These are phyloP conservation scores for Kodamaea fukazawae DNA, from an alignment of 805 yeast genomes.

Conservation along the genomic window DNA sequence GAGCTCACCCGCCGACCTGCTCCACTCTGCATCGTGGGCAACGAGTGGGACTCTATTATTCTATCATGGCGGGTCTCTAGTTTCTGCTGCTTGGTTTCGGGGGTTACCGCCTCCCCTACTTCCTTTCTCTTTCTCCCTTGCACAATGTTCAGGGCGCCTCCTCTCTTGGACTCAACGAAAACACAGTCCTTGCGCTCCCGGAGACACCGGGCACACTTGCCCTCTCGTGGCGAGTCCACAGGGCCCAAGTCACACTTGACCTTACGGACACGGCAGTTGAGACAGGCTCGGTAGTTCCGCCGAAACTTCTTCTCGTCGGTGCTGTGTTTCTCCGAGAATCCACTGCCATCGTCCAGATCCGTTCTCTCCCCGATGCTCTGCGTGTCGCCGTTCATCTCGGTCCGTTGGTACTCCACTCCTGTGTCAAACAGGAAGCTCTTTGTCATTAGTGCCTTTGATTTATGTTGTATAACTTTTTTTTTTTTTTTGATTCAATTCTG, in stretches of 20 bases:
- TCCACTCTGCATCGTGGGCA: too few species aligned
- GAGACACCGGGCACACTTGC: conserved; percentile 83
- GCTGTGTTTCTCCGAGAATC: too few species aligned
- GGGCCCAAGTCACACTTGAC: conserved; percentile 85
- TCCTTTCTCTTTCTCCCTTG: conserved; percentile 13
- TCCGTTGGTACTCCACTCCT: too few species aligned
- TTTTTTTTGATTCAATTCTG: neutral
- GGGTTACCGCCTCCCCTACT: conserved; percentile 2
- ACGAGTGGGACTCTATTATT: too few species aligned
- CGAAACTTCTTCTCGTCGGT: conserved; percentile 36
- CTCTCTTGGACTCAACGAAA: conserved; percentile 44
- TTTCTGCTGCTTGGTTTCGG: neutral
- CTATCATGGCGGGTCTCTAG: too few species aligned
- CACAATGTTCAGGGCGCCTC: conserved; percentile 17
- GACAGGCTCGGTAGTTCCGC: conserved; percentile 78
- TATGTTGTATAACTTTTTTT: too few species aligned
- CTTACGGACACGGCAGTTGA: conserved; percentile 80
- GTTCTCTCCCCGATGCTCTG: neutral
- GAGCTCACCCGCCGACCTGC: too few species aligned
- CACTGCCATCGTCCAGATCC: neutral
- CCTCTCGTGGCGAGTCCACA: conserved; percentile 65
- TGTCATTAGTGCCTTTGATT: neutral
- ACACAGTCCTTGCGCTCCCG: conserved; percentile 83
- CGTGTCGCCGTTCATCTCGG: neutral
- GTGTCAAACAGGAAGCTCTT: too few species aligned